Evolutionary conservation across 805 yeast species (phyloP).

Genomic region (Saturnispora hagleri): DNA sequence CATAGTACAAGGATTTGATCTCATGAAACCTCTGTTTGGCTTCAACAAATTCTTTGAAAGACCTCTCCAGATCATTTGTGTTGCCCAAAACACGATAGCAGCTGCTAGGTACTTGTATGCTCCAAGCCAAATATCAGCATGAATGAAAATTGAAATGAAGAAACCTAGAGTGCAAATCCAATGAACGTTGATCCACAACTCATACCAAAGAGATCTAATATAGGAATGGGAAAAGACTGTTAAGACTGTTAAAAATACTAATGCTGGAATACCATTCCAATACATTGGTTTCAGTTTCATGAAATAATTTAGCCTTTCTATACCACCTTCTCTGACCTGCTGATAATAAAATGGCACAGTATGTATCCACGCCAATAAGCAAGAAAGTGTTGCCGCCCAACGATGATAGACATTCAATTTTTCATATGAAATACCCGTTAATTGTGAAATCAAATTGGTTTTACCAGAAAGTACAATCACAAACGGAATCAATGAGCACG

Average conservation of each 20-base stretch:
- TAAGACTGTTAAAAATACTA: conserved; percentile 35
- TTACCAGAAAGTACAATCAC: conserved; percentile 44
- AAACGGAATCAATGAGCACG: conserved; percentile 42
- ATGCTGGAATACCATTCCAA: conserved; percentile 39
- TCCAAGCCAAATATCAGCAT: conserved; percentile 28
- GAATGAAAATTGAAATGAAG: conserved; percentile 39
- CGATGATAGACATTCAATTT: conserved; percentile 45
- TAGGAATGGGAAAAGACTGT: conserved; percentile 35
- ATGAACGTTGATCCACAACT: conserved; percentile 41
- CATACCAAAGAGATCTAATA: conserved; percentile 35
- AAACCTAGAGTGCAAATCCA: conserved; percentile 45
- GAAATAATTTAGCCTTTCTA: conserved; percentile 16
- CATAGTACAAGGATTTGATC: conserved; percentile 11
- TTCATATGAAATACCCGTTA: conserved; percentile 49
- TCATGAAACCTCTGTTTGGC: conserved; percentile 34
- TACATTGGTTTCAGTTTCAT: conserved; percentile 20
- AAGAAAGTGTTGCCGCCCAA: conserved; percentile 34
- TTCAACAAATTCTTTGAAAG: conserved; percentile 37
- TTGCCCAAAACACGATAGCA: conserved; percentile 42
- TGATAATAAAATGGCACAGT: conserved; percentile 42
- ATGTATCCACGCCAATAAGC: conserved; percentile 39
- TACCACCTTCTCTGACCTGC: conserved; percentile 41
- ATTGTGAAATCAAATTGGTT: conserved; percentile 36
- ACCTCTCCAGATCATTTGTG: conserved; percentile 39
- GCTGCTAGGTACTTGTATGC: conserved; percentile 39